phyloP scores from a whole-genome alignment of 768 basidiomycete species.

The Leccinum obscurum region DNA sequence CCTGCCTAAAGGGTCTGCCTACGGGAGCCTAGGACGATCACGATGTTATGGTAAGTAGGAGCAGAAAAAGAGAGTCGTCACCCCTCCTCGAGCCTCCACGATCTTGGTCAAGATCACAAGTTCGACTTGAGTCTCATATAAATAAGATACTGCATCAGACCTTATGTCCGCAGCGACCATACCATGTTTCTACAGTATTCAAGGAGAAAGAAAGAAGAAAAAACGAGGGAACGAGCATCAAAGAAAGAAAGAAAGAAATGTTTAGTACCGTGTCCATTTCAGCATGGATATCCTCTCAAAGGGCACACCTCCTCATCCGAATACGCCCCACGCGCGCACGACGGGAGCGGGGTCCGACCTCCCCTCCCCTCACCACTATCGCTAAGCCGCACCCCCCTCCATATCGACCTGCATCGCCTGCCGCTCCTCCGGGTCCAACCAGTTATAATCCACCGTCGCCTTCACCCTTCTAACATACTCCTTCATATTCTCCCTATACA shows the following conservation, averaged over 20 bases:
- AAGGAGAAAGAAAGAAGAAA: background rate
- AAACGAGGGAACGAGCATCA: constrained; percentile 3
- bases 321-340: background rate
- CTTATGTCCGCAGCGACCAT: background rate
- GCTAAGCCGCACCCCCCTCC: constrained; percentile 16
- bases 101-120: background rate
- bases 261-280: constrained; percentile 6
- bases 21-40: no score
- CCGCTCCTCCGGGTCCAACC: constrained; percentile 77
- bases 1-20: no score
- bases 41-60: background rate
- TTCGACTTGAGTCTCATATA: background rate
- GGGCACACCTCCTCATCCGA: background rate
- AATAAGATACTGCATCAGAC: background rate
- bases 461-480: constrained; percentile 95
- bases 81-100: no score
- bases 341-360: no score
- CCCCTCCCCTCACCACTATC: background rate
- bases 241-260: background rate
- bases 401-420: constrained; percentile 54
- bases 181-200: constrained; percentile 1
- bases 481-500: constrained; percentile 98
- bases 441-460: constrained; percentile 91
- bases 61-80: background rate
- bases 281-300: background rate